Conservation (phyloP, 495 filamentous ascomycete species). For the Aspergillus sclerotioniger region DNA sequence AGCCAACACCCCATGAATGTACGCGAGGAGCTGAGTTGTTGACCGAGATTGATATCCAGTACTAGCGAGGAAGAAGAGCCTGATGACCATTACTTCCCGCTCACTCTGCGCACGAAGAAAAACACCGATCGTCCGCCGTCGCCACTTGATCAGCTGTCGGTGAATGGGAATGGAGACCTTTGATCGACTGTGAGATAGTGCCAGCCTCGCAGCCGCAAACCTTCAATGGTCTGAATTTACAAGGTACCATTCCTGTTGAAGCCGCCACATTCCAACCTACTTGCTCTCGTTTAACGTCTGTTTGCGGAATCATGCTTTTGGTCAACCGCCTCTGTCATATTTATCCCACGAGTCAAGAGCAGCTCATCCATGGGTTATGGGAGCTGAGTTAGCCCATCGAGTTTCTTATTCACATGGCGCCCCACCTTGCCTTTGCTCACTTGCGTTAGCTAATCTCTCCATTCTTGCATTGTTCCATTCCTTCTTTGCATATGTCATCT, state of each 20-base stretch:
- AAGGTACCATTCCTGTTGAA: neutral
- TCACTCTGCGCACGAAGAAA: constrained; percentile 65
- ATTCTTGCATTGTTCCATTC: neutral
- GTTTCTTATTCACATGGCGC: neutral
- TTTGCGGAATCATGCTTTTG: neutral
- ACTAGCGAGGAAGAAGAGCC: constrained; percentile 89
- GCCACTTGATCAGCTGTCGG: constrained; percentile 41
- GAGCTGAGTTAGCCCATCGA: neutral
- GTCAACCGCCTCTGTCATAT: neutral
- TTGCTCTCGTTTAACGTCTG: neutral
- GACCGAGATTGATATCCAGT: constrained; percentile 11
- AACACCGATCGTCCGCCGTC: constrained; percentile 36
- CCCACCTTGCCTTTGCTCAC: neutral
- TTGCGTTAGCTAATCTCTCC: neutral
- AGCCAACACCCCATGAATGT: constrained; percentile 40
- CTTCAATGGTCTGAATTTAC: neutral
- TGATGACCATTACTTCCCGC: constrained; percentile 89
- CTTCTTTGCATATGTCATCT: neutral
- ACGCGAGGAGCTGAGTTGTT: constrained; percentile 6
- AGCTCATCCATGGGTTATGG: neutral
- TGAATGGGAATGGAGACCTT: constrained; percentile 36
- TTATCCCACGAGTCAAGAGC: neutral
- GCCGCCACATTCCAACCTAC: neutral
- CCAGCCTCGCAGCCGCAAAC: neutral
- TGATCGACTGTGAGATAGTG: constrained; percentile 3